Evolutionary conservation across 441 rosid genomes (phyloP), one percentile per base, ranked within the genome.

Genomic region (Sinapis alba): DNA sequence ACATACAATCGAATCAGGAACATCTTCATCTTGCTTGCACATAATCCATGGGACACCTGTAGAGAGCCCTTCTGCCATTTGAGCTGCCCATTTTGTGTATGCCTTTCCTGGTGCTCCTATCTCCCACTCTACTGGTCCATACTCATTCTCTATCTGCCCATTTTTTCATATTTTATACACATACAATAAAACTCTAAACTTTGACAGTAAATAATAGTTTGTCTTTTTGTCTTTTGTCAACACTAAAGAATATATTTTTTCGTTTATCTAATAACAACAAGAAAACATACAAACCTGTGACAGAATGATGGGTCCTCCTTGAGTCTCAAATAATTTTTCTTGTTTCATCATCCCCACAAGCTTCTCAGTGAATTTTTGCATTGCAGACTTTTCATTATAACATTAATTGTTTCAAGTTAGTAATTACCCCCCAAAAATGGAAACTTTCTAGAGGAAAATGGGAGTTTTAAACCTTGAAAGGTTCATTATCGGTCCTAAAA

Each of bases 21-120:
- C 93, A 75, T 89, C 53, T 45, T 45, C 88, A 20, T 86, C 88
- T 88, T 88, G 93, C 80, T 89, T 89, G 85, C 93, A 87, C 93
- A 89, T 89, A 73, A 89, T 71, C 94, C 94, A 89, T 51, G 94
- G 94, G 51, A 89, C 94, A 27, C 94, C 91, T 6, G 88, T 89
- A 27, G 69, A 60, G 18, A 89, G 90, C 62, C 90, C 84, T 62
- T 84, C 68, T 5, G 91, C 94, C 91, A 86, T 87, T 75, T 79
- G 62, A 69, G 89, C 91, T 45, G 81, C 84, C 94, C 91, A 89
- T 69, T 83, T 72, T 9, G 87, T 62, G 77, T 84, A 89, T 47
- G 89, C 76, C 75, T 85, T 87, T 0, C 90, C 91, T 9, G 83
- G 80, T 63, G 86, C 86, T 1, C 94, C 94, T 36, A 87, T 83